A percentile compares a stretch with the other conserved stretches of the same genome.
These are phyloP conservation scores for Rhizophora apiculata DNA, from an alignment of 345 rosid genomes.

Conservation along the genomic window DNA sequence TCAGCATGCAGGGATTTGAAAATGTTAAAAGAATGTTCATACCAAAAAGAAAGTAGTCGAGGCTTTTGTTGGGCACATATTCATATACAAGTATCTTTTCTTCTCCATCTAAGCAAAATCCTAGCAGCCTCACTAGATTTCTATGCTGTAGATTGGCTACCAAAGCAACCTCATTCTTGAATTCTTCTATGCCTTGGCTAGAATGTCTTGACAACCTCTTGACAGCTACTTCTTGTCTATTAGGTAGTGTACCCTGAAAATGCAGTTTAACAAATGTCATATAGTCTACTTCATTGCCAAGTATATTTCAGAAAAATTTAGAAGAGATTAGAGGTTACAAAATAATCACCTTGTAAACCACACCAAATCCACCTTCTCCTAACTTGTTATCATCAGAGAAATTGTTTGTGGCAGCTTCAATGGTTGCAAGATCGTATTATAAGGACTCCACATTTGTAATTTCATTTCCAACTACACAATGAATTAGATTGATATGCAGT, in stretches of 20 bases:
- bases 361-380: conserved; percentile 76
- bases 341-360: conserved; percentile 50
- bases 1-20: not conserved
- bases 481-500: not conserved
- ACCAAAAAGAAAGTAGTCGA: conserved; percentile 40
- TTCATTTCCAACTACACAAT: conserved; percentile 30
- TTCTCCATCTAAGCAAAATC: conserved; percentile 43
- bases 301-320: too few relatives aligned
- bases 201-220: conserved; percentile 45
- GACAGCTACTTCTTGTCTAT: conserved; percentile 42
- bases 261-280: not conserved
- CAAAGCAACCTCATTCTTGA: conserved; percentile 44
- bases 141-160: conserved; percentile 48
- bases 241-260: conserved; percentile 36
- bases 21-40: not conserved
- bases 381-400: conserved; percentile 51
- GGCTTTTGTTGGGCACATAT: conserved; percentile 45
- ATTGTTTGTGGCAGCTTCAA: conserved; percentile 44
- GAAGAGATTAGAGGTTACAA: too few relatives aligned
- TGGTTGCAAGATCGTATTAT: conserved; percentile 36
- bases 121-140: conserved; percentile 43
- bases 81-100: conserved; percentile 58
- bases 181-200: conserved; percentile 40
- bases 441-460: conserved; percentile 37
- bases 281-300: too few relatives aligned